Percentiles rank a stretch among this genome's conserved stretches.
Evolutionary conservation across 75 land plant genomes (phyloP).

Genomic region (Chamaecyparis obtusa): DNA sequence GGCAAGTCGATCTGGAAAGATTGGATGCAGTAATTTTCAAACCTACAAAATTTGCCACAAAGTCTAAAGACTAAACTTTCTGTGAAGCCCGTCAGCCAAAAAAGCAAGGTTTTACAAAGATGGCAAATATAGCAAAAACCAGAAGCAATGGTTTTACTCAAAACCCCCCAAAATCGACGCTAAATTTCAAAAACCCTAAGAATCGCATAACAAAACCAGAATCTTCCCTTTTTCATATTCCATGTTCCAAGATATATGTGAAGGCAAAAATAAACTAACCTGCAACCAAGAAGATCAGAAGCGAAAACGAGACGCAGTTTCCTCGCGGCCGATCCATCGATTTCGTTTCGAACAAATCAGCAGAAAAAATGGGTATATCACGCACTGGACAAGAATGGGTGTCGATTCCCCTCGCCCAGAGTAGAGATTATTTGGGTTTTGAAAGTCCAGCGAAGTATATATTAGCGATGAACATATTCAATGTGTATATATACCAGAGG

Average conservation of each 20-base stretch:
- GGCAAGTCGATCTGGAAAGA: neutral
- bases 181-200: neutral
- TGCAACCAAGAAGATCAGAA: slow-evolving; percentile 6
- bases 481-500: neutral
- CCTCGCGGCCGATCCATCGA: neutral
- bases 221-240: neutral
- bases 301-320: neutral
- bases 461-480: neutral
- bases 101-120: neutral
- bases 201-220: neutral
- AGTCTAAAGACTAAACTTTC: neutral
- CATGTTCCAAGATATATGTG: neutral
- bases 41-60: too few relatives aligned
- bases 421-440: neutral
- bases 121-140: neutral
- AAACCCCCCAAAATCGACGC: neutral
- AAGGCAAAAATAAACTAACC: neutral
- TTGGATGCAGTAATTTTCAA: too few relatives aligned
- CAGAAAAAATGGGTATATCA: neutral
- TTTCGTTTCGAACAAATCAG: neutral
- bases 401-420: neutral
- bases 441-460: neutral
- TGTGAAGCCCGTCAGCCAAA: neutral
- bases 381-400: too few relatives aligned
- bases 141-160: neutral